These are phyloP conservation scores for Sporothrix brunneoviolacea DNA, from an alignment of 2,329 filamentous ascomycete species.

Conservation along the genomic window DNA sequence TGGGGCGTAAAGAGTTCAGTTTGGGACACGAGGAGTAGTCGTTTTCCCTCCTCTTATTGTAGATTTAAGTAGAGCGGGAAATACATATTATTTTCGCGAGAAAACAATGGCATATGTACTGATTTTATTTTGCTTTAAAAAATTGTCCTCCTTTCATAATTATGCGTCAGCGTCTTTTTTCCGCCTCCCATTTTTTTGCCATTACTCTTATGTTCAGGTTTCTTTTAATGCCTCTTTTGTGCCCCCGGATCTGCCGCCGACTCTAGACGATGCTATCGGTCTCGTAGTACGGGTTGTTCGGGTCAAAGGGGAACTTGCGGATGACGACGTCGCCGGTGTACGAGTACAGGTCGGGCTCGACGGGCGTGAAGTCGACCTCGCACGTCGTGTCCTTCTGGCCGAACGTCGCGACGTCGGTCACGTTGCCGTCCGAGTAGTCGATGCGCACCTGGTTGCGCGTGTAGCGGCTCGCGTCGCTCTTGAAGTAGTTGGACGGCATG, in stretches of 20 bases:
- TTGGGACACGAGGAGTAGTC: too few relatives aligned
- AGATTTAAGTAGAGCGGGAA: too few relatives aligned
- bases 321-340: conserved; percentile 27
- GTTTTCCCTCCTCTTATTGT: too few relatives aligned
- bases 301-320: conserved; percentile 33
- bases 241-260: too few relatives aligned
- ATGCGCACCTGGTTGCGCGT: conserved; percentile 36
- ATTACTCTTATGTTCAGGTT: background rate
- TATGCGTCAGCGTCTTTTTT: too few relatives aligned
- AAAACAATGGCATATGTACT: too few relatives aligned
- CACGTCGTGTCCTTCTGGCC: conserved; percentile 12
- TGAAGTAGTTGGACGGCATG: conserved; percentile 39
- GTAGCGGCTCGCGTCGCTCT: conserved; percentile 31
- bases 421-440: conserved; percentile 11
- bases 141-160: too few relatives aligned
- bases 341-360: conserved; percentile 15
- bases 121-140: too few relatives aligned
- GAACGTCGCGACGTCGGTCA: conserved; percentile 9
- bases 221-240: background rate
- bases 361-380: conserved; percentile 10
- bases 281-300: conserved; percentile 28
- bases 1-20: too few relatives aligned
- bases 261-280: conserved; percentile 24
- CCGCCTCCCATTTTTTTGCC: background rate
- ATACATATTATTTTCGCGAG: too few relatives aligned